Conservation (phyloP, 2,329 filamentous ascomycete genomes). For the Colletotrichum magnum region DNA sequence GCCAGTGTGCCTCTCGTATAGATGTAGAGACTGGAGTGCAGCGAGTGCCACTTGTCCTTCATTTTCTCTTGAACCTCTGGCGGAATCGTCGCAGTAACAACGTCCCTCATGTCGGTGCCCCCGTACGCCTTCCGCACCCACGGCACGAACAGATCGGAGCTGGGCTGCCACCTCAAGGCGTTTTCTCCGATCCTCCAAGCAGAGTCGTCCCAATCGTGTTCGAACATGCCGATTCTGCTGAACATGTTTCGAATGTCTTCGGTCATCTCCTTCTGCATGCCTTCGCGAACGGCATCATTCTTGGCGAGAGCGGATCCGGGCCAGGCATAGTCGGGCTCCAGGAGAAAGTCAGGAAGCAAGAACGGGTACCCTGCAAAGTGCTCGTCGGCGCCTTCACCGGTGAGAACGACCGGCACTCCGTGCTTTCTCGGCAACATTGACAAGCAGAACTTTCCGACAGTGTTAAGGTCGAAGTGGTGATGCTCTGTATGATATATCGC, state of each 20-base stretch:
- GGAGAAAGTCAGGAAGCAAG: slow-evolving; percentile 62
- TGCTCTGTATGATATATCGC: slow-evolving; percentile 50
- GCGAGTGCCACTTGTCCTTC: slow-evolving; percentile 46
- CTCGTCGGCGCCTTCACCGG: slow-evolving; percentile 67
- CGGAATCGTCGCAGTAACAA: slow-evolving; percentile 19
- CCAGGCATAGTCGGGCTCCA: slow-evolving; percentile 60
- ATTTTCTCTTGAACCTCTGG: slow-evolving; percentile 44
- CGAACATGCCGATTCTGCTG: slow-evolving; percentile 31
- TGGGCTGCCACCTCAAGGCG: slow-evolving; percentile 23
- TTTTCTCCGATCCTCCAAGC: background rate
- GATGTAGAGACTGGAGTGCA: slow-evolving; percentile 47
- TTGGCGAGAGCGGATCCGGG: slow-evolving; percentile 41
- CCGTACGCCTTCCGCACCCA: slow-evolving; percentile 30
- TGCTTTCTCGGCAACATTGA: slow-evolving; percentile 59
- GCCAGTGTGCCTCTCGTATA: slow-evolving; percentile 43
- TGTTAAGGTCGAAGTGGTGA: slow-evolving; percentile 63
- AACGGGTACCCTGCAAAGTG: slow-evolving; percentile 66
- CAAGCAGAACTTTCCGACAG: slow-evolving; percentile 64
- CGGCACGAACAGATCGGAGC: slow-evolving; percentile 7
- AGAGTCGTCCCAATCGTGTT: slow-evolving; percentile 16
- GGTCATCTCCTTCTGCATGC: slow-evolving; percentile 25
- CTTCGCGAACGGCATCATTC: slow-evolving; percentile 2
- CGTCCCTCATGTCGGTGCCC: slow-evolving; percentile 3
- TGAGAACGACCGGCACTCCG: slow-evolving; percentile 68
- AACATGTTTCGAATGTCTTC: slow-evolving; percentile 34